Percentiles rank a stretch among this genome's conserved stretches.
Evolutionary conservation across 2,329 filamentous ascomycete genomes (phyloP).

Genomic region (Talaromyces sp.): DNA sequence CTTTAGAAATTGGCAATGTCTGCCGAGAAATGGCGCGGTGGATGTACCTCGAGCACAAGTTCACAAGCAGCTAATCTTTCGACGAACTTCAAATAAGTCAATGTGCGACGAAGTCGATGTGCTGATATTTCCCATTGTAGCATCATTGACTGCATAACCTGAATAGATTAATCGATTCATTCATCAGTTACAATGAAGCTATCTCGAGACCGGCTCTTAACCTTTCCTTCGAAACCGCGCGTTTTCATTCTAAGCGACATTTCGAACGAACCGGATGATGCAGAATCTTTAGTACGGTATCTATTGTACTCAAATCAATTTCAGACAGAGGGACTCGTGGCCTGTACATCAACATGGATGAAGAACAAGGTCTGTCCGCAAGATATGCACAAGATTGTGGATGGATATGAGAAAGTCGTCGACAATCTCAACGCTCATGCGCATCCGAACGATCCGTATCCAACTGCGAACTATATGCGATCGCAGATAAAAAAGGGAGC

Average conservation of each 20-base stretch:
- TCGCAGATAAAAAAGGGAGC: neutral
- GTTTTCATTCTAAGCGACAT: constrained; percentile 47
- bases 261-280: constrained; percentile 48
- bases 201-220: neutral
- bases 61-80: neutral
- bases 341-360: constrained; percentile 48
- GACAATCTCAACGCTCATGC: constrained; percentile 45
- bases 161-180: neutral
- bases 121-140: neutral
- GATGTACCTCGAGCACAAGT: neutral
- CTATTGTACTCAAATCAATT: constrained; percentile 49
- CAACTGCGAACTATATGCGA: constrained; percentile 22
- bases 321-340: constrained; percentile 46
- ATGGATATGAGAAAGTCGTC: constrained; percentile 42
- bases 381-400: constrained; percentile 44
- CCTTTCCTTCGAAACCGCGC: constrained; percentile 4
- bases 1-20: neutral
- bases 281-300: constrained; percentile 45
- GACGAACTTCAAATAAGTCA: neutral
- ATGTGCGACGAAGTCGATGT: neutral
- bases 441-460: constrained; percentile 44
- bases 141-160: neutral
- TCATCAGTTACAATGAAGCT: neutral
- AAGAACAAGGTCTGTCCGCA: constrained; percentile 40
- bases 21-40: neutral